A percentile compares a stretch with the other conserved stretches of the same genome.
These are phyloP conservation scores for Heritiera fomes DNA, from an alignment of 345 rosid genomes.

Conservation along the genomic window DNA sequence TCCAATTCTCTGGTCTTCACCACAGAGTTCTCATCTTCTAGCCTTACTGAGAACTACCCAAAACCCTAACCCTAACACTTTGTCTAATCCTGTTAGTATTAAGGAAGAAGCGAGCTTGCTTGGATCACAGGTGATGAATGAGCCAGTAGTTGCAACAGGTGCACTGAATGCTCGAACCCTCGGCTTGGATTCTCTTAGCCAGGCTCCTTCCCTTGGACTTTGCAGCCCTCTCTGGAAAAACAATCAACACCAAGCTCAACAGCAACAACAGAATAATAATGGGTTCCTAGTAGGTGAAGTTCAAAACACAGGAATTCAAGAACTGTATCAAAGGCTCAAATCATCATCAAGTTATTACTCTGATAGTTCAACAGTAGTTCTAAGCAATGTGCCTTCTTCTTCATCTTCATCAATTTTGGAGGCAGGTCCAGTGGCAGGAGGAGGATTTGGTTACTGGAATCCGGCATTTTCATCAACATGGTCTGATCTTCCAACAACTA, in stretches of 20 bases:
- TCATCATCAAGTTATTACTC: slow-evolving; percentile 36
- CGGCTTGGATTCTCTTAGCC: slow-evolving; percentile 39
- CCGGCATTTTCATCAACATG: slow-evolving; percentile 45
- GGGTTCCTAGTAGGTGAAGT: slow-evolving; percentile 34
- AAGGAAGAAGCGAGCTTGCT: slow-evolving; percentile 50
- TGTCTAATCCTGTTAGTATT: slow-evolving; percentile 25
- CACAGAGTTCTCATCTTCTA: slow-evolving; percentile 52
- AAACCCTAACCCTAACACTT: slow-evolving; percentile 49
- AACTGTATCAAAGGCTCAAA: slow-evolving; percentile 61
- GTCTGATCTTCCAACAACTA: slow-evolving; percentile 67
- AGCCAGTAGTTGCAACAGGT: slow-evolving; percentile 29
- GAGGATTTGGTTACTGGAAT: slow-evolving; percentile 58
- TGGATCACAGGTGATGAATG: slow-evolving; percentile 40
- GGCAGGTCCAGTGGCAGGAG: slow-evolving; percentile 44
- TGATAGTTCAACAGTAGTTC: slow-evolving; percentile 31
- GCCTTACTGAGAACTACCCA: slow-evolving; percentile 48
- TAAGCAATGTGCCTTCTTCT: slow-evolving; percentile 39
- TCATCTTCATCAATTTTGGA: slow-evolving; percentile 38
- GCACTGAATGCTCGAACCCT: slow-evolving; percentile 37
- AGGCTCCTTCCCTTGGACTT: slow-evolving; percentile 43
- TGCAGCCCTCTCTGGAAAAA: slow-evolving; percentile 51
- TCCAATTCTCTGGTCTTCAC: slow-evolving; percentile 51
- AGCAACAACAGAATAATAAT: slow-evolving; percentile 33
- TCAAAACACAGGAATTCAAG: slow-evolving; percentile 57
- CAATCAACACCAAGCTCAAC: slow-evolving; percentile 39